A percentile compares a stretch with the other conserved stretches of the same genome.
phyloP scores from a whole-genome alignment of 139 green algal species.

The Haematococcus sp. region DNA sequence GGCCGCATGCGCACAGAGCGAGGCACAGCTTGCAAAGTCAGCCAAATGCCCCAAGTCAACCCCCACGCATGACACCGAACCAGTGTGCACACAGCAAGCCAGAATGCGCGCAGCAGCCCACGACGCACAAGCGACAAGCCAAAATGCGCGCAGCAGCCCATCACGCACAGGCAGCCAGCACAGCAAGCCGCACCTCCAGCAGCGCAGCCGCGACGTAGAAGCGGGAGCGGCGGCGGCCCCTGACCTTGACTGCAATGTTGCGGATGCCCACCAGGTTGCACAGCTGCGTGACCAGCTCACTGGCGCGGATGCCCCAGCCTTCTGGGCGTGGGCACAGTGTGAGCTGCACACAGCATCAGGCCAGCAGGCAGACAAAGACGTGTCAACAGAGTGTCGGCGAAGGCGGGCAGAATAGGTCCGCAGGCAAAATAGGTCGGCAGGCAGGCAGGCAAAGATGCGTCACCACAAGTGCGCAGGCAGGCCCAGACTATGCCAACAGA shows the following conservation, averaged over 20 bases:
- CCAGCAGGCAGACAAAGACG: too few species aligned
- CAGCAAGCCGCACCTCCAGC: conserved; percentile 10
- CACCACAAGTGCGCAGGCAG: too few species aligned
- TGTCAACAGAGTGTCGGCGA: too few species aligned
- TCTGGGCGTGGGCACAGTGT: conserved; percentile 33
- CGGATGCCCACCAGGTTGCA: conserved; percentile 45
- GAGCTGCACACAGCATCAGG: conserved; percentile 25
- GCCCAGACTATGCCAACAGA: too few species aligned
- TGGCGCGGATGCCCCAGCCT: conserved; percentile 40
- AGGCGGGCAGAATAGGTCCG: too few species aligned
- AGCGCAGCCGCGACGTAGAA: conserved; percentile 18
- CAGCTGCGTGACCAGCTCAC: conserved; percentile 40
- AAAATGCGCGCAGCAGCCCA: too few species aligned
- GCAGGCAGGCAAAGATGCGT: too few species aligned
- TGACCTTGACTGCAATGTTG: conserved; percentile 42
- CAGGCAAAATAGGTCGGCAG: too few species aligned
- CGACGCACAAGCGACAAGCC: too few species aligned
- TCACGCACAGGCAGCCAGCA: not conserved
- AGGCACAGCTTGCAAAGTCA: not conserved
- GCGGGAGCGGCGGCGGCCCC: not conserved
- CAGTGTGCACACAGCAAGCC: not conserved
- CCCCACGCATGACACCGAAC: too few species aligned
- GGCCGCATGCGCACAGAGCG: not conserved
- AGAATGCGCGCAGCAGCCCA: too few species aligned
- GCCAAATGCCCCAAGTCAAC: too few species aligned